Evolutionary conservation across 2,329 filamentous ascomycete genomes (phyloP).

Genomic region (Ascochyta viciae-villosae): DNA sequence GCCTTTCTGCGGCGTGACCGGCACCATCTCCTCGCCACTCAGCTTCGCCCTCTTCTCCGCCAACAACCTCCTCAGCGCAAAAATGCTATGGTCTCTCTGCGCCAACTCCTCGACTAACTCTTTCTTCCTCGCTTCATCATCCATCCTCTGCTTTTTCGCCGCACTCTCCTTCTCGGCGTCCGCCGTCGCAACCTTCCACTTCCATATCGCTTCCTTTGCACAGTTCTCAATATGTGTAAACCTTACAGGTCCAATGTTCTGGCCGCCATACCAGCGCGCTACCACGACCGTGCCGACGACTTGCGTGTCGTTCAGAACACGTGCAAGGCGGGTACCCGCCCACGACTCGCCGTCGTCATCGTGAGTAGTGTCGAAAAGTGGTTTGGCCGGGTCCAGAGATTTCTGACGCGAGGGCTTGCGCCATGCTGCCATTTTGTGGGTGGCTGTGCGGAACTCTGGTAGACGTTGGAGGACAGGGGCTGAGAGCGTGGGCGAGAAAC

Average conservation of each 20-base stretch:
- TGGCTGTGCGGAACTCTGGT: constrained; percentile 54
- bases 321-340: constrained; percentile 57
- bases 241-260: constrained; percentile 59
- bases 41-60: constrained; percentile 51
- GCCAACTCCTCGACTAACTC: constrained; percentile 47
- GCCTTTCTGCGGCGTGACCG: constrained; percentile 39
- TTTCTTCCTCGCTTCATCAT: constrained; percentile 44
- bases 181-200: constrained; percentile 46
- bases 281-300: constrained; percentile 59
- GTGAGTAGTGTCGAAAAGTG: constrained; percentile 53
- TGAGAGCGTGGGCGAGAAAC: constrained; percentile 56
- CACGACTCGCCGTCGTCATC: constrained; percentile 64
- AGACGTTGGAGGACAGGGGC: constrained; percentile 52
- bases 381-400: constrained; percentile 49
- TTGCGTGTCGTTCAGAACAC: constrained; percentile 54
- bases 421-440: constrained; percentile 61
- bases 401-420: constrained; percentile 56
- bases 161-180: constrained; percentile 45
- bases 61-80: constrained; percentile 55
- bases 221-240: constrained; percentile 61
- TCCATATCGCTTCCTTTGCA: constrained; percentile 57
- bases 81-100: constrained; percentile 58
- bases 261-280: constrained; percentile 63
- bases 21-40: constrained; percentile 29
- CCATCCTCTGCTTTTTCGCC: constrained; percentile 46